Evolutionary conservation across 441 rosid genomes (phyloP), one percentile per base, ranked within the genome.

Genomic region (Corymbia calophylla): DNA sequence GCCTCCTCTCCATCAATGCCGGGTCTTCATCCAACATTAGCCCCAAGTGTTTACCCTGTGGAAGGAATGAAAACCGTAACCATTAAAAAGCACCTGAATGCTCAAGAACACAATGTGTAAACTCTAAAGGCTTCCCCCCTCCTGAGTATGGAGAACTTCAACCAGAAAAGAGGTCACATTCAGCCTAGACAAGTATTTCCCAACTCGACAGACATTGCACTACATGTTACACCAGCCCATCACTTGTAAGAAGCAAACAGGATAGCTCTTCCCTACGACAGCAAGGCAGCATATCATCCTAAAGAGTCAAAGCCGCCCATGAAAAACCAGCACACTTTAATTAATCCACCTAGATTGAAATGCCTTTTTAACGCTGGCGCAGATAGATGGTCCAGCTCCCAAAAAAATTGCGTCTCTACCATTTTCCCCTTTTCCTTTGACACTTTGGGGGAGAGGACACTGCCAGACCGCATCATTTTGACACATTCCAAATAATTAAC

Each of bases 21-120:
- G 99, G 99, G 92, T 97, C 99, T 92, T 97, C 99, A 86, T 97
- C 98, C 86, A 97, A 93, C 93, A 97, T 89, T 87, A 91, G 92
- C 27, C 92, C 94, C 84, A 97, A 94, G 91, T 97, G 98, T 91
- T 95, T 96, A 23, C 90, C 96, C 99, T 97, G 94, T 27, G 51
- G 51, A 35, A 91, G 90, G 48, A 60, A 87, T 23, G 13, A 86
- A 44, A 11, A 51, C 84, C 81, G 15, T 2, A 68, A 53, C 44
- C 16, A 68, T 64, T n/a, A 73, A 2, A 77, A 44, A 44, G 49
- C 18, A 44, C n/a, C n/a, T 9, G 18, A 21, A 77, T 77, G 84
- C 84, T 12, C 29, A 31, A 0, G 51, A 77, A 77, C 51, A 62
- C 58, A 77, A 47, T 77, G 16, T 3, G 51, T 23, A 3, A 4